phyloP scores from a whole-genome alignment of 805 yeast genomes.

The Wickerhamomyces pijperi region DNA sequence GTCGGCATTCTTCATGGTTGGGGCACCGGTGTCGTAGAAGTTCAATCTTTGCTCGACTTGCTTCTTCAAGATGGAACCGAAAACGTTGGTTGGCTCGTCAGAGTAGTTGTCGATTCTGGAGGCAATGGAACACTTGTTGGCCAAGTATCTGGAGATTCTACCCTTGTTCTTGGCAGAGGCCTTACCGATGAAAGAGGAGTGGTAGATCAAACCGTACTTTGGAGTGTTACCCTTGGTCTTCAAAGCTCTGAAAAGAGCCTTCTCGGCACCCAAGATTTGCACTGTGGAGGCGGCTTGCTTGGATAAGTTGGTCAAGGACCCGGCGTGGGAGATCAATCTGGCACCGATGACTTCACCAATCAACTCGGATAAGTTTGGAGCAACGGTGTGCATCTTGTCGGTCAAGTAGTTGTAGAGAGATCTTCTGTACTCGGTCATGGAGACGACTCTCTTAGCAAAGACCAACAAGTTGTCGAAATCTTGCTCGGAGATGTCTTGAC shows the following conservation, averaged over 20 bases:
- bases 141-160: conserved; percentile 95
- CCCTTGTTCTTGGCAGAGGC: conserved; percentile 97
- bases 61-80: conserved; percentile 83
- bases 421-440: conserved; percentile 82
- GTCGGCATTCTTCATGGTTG: conserved; percentile 92
- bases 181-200: conserved; percentile 93
- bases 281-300: conserved; percentile 99
- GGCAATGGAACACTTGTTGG: conserved; percentile 98
- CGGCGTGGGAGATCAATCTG: conserved; percentile 95
- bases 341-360: conserved; percentile 99
- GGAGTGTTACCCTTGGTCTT: conserved; percentile 99
- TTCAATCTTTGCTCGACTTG: conserved; percentile 97
- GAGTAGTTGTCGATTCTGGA: conserved; percentile 97
- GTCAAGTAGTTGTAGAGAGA: conserved; percentile 75
- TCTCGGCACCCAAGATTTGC: conserved; percentile 97
- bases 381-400: conserved; percentile 95
- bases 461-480: conserved; percentile 87
- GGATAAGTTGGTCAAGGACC: conserved; percentile 90
- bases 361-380: conserved; percentile 92
- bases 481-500: conserved; percentile 91
- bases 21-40: conserved; percentile 91
- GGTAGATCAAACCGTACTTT: conserved; percentile 93
- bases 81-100: conserved; percentile 83
- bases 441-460: conserved; percentile 89
- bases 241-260: conserved; percentile 96